Evolutionary conservation across 2,329 filamentous ascomycete genomes (phyloP), one percentile per base, ranked within the genome.

Genomic region (Trichoderma pleuroti): DNA sequence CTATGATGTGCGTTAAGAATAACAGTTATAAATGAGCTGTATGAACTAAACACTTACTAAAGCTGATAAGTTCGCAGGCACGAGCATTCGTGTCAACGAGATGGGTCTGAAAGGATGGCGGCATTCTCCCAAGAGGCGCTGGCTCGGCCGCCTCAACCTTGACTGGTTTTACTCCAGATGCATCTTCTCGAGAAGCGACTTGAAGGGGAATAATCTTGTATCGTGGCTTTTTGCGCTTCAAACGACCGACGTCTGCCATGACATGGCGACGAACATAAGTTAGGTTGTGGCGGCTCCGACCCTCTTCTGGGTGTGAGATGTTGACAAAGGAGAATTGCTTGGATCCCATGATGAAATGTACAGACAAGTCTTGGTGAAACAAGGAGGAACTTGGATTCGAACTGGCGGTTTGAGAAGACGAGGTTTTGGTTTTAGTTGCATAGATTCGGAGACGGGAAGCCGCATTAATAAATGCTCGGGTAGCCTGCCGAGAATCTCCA

Each of bases 181-280:
- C n/a, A 30, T 12, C 3, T 16, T 26, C 16, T 5, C 3, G 32
- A 24, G 11, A 4, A 24, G 52, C 24, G 11, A 67, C 5, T 16
- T 67, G 24, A 54, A 67, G 64, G 5, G 64, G 52, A 11, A 67
- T 24, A 46, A 67, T 46, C 24, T 28, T 30, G n/a, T 32, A 67
- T 26, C 24, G 32, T 18, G 64, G 18, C 34, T 30, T 67, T 67
- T 67, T 67, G 5, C 64, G 64, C 26, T 36, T 67, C 14, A 32
- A 42, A 11, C 64, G 64, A 1, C 64, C 64, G n/a, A 67, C 52
- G 21, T 67, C 52, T 59, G 49, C 52, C 64, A 67, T 67, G 26
- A 67, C 52, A 42, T 67, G 64, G 12, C 64, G 64, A n/a, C 64
- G 64, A 42, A 67, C 34, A 2, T 26, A 34, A 28, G 64, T 26